phyloP scores from a whole-genome alignment of 2,329 filamentous ascomycete genomes.

The Aspergillus quadricinctus region DNA sequence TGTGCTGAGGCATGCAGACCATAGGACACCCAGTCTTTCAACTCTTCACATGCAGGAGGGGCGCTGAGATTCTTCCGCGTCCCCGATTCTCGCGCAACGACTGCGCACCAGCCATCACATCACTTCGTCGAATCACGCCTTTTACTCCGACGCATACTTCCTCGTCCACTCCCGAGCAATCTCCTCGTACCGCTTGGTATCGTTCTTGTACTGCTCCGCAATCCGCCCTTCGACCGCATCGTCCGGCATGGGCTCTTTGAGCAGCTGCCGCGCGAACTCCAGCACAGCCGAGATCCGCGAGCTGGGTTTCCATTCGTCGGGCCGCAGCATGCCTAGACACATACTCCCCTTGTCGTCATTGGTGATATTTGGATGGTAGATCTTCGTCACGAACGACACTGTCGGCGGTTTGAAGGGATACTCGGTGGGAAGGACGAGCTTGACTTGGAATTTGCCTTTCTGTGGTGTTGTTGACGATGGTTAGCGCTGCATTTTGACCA shows the following conservation, averaged over 20 bases:
- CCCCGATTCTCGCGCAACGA: neutral
- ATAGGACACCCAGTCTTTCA: neutral
- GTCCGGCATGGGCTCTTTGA: conserved; percentile 79
- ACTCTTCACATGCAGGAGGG: neutral
- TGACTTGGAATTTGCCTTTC: conserved; percentile 70
- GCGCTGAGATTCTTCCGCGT: neutral
- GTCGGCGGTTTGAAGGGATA: conserved; percentile 88
- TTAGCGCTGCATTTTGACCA: conserved; percentile 2
- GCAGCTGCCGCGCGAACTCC: conserved; percentile 67
- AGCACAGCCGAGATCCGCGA: conserved; percentile 72
- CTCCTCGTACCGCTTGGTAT: conserved; percentile 67
- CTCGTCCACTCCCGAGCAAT: conserved; percentile 69
- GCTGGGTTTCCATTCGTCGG: conserved; percentile 88
- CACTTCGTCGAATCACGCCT: conserved; percentile 8
- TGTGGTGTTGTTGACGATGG: conserved; percentile 24
- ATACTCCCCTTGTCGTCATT: conserved; percentile 82
- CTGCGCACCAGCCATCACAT: neutral
- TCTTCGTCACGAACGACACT: conserved; percentile 77
- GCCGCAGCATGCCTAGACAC: conserved; percentile 77
- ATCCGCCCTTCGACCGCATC: conserved; percentile 85
- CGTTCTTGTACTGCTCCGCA: conserved; percentile 73
- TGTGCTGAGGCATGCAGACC: neutral
- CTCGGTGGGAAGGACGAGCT: conserved; percentile 67
- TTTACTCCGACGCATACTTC: conserved; percentile 59
- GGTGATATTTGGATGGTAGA: conserved; percentile 93